Conservation (phyloP, 2,329 filamentous ascomycete genomes). For the Colletotrichum caudatum region DNA sequence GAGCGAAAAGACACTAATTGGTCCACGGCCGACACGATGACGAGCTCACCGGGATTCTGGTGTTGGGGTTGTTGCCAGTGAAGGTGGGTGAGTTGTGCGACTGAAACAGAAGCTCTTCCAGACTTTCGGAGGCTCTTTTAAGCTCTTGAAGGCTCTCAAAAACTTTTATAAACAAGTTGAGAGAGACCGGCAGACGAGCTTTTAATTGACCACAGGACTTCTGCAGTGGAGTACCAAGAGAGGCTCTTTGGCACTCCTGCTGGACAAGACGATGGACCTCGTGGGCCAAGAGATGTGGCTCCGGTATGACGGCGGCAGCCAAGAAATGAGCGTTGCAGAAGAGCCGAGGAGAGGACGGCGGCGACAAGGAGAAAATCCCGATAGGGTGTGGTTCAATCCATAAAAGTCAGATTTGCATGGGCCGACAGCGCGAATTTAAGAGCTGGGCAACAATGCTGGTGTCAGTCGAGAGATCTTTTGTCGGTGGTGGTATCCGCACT, state of each 20-base stretch:
- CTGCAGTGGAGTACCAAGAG: constrained; percentile 39
- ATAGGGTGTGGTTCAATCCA: constrained; percentile 27
- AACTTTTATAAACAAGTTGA: constrained; percentile 11
- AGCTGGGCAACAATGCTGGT: constrained; percentile 8
- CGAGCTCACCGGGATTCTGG: constrained; percentile 13
- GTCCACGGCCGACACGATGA: constrained; percentile 19
- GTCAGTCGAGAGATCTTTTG: constrained; percentile 25
- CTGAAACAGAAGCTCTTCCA: constrained; percentile 31
- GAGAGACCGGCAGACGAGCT: constrained; percentile 18
- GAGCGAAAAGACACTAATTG: constrained; percentile 29
- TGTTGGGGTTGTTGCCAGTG: constrained; percentile 2
- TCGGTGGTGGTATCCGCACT: constrained; percentile 32
- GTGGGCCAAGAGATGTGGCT: constrained; percentile 41
- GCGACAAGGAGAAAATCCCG: constrained; percentile 23
- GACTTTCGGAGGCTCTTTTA: constrained; percentile 5
- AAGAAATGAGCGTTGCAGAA: constrained; percentile 35
- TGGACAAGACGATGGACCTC: constrained; percentile 39
- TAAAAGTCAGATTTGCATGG: constrained; percentile 1
- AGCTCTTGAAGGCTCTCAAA: constrained; percentile 22
- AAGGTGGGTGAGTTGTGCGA: constrained; percentile 20
- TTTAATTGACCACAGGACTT: constrained; percentile 37
- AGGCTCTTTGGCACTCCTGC: constrained; percentile 34
- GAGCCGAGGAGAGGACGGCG: constrained; percentile 33
- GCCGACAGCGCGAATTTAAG: constrained; percentile 24
- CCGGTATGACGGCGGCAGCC: constrained; percentile 38